These are phyloP conservation scores for Echria macrotheca DNA, from an alignment of 495 filamentous ascomycete species.

Conservation along the genomic window DNA sequence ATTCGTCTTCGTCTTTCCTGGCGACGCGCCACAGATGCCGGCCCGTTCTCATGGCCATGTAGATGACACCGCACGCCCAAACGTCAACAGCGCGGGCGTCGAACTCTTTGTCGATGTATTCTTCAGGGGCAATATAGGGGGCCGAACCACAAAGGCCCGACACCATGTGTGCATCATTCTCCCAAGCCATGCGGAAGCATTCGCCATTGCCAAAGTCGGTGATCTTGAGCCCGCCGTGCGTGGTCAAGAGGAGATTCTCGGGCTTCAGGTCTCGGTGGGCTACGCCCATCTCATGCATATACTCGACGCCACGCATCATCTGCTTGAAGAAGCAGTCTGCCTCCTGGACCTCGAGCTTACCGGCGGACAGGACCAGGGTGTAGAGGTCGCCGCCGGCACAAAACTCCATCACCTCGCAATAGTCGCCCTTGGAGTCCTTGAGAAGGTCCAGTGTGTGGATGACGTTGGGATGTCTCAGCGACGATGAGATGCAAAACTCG, in stretches of 20 bases:
- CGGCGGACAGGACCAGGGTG: conserved; percentile 84
- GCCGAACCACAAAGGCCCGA: conserved; percentile 92
- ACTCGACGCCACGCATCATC: conserved; percentile 98
- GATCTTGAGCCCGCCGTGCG: conserved; percentile 91
- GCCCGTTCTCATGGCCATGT: conserved; percentile 99
- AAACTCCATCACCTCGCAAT: conserved; percentile 99
- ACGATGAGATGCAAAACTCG: conserved; percentile 98
- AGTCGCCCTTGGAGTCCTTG: conserved; percentile 94
- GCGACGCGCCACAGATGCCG: conserved; percentile 94
- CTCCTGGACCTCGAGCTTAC: conserved; percentile 87
- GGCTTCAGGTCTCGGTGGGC: conserved; percentile 97
- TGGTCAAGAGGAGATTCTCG: conserved; percentile 92
- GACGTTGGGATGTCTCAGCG: conserved; percentile 92
- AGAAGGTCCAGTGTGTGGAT: conserved; percentile 96
- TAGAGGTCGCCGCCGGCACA: conserved; percentile 97
- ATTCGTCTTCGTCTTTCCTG: conserved; percentile 93
- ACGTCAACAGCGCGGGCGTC: conserved; percentile 95
- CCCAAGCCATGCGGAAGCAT: conserved; percentile 99
- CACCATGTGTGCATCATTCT: conserved; percentile 96
- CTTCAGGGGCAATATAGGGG: conserved; percentile 96
- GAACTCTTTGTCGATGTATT: conserved; percentile 92
- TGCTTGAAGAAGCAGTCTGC: conserved; percentile 99
- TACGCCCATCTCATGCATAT: conserved; percentile 99
- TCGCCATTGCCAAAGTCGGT: conserved; percentile 99
- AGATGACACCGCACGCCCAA: conserved; percentile 97